These are phyloP conservation scores for Fraxinus americana DNA, from an alignment of 257 asterid genomes.

Conservation along the genomic window DNA sequence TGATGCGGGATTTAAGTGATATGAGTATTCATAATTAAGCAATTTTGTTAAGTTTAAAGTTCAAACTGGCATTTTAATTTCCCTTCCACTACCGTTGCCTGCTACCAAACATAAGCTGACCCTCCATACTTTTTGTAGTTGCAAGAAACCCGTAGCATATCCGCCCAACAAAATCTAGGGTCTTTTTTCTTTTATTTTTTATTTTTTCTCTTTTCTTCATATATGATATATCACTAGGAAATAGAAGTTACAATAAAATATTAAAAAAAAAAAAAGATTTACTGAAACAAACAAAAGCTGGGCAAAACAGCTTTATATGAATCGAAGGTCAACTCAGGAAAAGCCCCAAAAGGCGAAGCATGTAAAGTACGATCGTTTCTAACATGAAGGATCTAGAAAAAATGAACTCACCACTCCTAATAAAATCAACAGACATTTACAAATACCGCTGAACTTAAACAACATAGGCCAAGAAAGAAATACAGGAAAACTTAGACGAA, in stretches of 20 bases:
- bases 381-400: not conserved
- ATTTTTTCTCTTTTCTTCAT: not conserved
- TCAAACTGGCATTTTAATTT: too few relatives aligned
- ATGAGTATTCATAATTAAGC: too few relatives aligned
- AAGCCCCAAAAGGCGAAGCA: conserved; percentile 1
- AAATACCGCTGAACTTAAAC: not conserved
- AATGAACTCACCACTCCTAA: not conserved
- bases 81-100: not conserved
- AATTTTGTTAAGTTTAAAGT: too few relatives aligned
- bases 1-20: too few relatives aligned
- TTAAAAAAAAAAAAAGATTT: not conserved
- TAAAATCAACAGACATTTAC: not conserved
- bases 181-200: not conserved
- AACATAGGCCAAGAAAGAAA: not conserved
- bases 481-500: not conserved
- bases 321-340: conserved; percentile 24
- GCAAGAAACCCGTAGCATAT: conserved; percentile 8
- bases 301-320: conserved; percentile 14
- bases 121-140: not conserved
- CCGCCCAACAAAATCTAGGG: not conserved
- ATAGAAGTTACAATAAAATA: not conserved
- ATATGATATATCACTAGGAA: not conserved
- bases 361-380: not conserved
- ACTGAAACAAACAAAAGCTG: not conserved
- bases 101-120: not conserved